Percentiles rank a stretch among this genome's conserved stretches.
Evolutionary conservation across 169 alveolate genomes (phyloP).

Genomic region (Toxoplasma gondii): DNA sequence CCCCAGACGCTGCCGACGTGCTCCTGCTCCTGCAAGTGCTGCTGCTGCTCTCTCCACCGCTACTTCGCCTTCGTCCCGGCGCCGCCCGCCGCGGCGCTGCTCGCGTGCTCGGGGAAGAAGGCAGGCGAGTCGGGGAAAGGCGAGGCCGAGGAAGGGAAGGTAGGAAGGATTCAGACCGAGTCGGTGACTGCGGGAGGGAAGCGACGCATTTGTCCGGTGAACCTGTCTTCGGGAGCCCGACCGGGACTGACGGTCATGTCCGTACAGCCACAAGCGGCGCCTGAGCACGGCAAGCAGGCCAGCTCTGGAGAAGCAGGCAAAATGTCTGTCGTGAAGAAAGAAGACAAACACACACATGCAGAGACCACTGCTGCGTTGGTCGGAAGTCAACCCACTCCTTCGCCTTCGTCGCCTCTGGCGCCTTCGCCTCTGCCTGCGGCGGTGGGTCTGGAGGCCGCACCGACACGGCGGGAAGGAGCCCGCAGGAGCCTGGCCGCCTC

Average conservation of each 20-base stretch:
- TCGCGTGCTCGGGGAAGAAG: not conserved
- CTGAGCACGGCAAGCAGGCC: no score
- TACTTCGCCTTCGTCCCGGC: slow-evolving; percentile 27
- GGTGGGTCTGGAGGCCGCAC: no score
- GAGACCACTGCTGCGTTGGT: no score
- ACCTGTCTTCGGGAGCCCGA: not conserved
- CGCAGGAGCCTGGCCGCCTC: not conserved
- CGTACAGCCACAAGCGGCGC: not conserved
- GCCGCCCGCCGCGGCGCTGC: not conserved
- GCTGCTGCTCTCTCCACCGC: slow-evolving; percentile 25
- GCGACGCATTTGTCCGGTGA: slow-evolving; percentile 22
- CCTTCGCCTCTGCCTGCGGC: no score
- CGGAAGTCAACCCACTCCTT: no score
- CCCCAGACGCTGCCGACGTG: not conserved
- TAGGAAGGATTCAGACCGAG: not conserved
- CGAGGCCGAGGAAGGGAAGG: not conserved
- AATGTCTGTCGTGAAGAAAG: no score
- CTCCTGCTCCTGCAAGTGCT: not conserved
- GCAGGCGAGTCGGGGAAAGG: not conserved
- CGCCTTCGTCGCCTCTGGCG: no score
- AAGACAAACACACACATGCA: no score
- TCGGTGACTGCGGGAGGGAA: slow-evolving; percentile 20
- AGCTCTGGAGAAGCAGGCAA: no score
- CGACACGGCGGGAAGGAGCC: no score
- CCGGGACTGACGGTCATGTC: not conserved